These are phyloP conservation scores for Kitagawia praeruptora DNA, from an alignment of 129 eudicot genomes.

Conservation along the genomic window DNA sequence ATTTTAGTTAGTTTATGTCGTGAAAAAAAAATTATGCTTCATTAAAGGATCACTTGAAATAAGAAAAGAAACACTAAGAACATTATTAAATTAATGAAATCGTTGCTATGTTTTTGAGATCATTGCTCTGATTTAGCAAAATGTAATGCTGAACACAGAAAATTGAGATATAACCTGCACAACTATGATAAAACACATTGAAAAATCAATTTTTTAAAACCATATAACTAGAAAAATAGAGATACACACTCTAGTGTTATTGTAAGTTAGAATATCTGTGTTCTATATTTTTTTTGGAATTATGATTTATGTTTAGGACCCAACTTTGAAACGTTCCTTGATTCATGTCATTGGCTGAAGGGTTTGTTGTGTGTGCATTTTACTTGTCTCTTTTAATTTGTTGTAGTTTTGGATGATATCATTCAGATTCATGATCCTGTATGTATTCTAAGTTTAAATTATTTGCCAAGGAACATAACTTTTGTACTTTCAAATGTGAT, in stretches of 20 bases:
- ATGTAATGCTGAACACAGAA: not conserved
- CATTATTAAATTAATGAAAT: no score
- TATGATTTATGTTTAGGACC: not conserved
- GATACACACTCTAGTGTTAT: not conserved
- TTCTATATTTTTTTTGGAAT: not conserved
- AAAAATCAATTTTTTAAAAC: no score
- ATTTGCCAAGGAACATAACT: not conserved
- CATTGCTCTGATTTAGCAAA: not conserved
- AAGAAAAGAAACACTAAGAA: not conserved
- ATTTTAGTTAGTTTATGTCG: no score
- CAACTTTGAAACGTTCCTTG: not conserved
- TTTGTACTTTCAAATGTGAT: conserved; percentile 16
- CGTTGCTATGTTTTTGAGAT: not conserved
- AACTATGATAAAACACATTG: not conserved
- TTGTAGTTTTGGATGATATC: not conserved
- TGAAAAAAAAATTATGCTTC: not conserved
- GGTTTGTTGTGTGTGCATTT: not conserved
- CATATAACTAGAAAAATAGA: not conserved
- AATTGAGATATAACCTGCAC: not conserved
- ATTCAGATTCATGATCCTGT: not conserved
- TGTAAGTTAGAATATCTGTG: no score
- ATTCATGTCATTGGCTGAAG: not conserved
- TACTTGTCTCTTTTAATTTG: not conserved
- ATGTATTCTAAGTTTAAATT: not conserved
- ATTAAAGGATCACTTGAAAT: no score